Conservation (phyloP, 495 filamentous ascomycete species). For the Xylaria acuta region DNA sequence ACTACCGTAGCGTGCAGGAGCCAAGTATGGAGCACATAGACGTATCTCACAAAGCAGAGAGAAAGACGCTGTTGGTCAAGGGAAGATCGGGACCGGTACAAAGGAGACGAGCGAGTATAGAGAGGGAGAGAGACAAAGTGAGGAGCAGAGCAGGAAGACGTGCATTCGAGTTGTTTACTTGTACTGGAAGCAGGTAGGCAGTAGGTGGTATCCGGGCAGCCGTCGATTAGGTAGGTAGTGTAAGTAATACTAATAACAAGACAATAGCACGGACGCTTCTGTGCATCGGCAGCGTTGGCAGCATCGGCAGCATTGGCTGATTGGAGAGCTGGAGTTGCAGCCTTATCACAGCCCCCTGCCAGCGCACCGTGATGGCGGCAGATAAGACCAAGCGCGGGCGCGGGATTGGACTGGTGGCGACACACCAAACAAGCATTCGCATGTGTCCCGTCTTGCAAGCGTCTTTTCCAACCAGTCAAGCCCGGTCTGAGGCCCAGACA, state of each 20-base stretch:
- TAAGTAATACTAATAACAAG: not conserved
- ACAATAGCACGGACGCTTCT: not conserved
- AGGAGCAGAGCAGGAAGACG: not conserved
- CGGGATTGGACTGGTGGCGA: constrained; percentile 11
- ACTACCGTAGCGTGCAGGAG: not conserved
- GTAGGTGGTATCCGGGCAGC: no score
- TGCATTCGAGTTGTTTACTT: not conserved
- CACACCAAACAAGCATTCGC: not conserved
- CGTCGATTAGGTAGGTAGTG: constrained; percentile 12
- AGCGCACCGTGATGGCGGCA: constrained; percentile 9
- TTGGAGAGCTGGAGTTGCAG: constrained; percentile 14
- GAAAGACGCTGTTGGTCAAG: not conserved
- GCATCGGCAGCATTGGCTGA: not conserved
- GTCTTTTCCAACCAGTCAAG: not conserved
- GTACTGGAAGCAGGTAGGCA: no score
- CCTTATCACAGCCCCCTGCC: constrained; percentile 24
- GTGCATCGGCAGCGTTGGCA: not conserved
- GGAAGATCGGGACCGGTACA: not conserved
- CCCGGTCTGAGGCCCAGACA: not conserved
- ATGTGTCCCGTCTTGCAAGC: not conserved
- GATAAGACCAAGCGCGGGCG: constrained; percentile 15
- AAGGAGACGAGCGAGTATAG: not conserved
- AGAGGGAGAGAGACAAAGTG: not conserved
- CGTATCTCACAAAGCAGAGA: constrained; percentile 6
- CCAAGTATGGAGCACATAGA: not conserved